Conservation (phyloP, 2,329 filamentous ascomycete species). For the Pyrenochaeta sp. region DNA sequence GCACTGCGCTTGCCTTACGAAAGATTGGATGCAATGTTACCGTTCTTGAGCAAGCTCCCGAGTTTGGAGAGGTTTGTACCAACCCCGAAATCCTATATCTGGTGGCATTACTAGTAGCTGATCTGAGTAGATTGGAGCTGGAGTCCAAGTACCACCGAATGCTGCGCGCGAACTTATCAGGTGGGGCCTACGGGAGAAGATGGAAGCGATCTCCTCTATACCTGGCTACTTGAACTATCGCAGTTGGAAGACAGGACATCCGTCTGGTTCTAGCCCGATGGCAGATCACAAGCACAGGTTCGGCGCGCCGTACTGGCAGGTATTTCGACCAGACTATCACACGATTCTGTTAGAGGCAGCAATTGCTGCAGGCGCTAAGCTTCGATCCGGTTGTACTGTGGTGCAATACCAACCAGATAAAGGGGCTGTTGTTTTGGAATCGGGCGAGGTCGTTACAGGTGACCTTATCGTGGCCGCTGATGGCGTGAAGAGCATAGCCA, state of each 20-base stretch:
- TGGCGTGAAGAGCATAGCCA: constrained; percentile 1
- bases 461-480: constrained; percentile 1
- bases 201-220: background rate
- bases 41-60: constrained; percentile 43
- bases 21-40: constrained; percentile 37
- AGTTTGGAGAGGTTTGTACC: constrained; percentile 43
- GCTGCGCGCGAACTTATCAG: constrained; percentile 54
- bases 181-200: constrained; percentile 50
- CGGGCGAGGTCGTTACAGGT: background rate
- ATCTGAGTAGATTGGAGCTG: constrained; percentile 8
- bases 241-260: constrained; percentile 1
- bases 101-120: background rate
- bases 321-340: constrained; percentile 4
- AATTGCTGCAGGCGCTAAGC: background rate
- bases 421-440: background rate
- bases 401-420: background rate
- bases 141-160: constrained; percentile 14
- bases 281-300: too few relatives aligned
- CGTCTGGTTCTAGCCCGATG: background rate
- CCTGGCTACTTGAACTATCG: constrained; percentile 1
- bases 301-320: constrained; percentile 4
- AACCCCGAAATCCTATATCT: background rate
- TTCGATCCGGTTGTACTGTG: background rate
- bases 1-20: background rate
- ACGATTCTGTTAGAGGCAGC: background rate